A percentile compares a stretch with the other conserved stretches of the same genome.
Evolutionary conservation across 192 early-diverging fungal species (phyloP).

Genomic region (Ramicandelaber brevisporus): DNA sequence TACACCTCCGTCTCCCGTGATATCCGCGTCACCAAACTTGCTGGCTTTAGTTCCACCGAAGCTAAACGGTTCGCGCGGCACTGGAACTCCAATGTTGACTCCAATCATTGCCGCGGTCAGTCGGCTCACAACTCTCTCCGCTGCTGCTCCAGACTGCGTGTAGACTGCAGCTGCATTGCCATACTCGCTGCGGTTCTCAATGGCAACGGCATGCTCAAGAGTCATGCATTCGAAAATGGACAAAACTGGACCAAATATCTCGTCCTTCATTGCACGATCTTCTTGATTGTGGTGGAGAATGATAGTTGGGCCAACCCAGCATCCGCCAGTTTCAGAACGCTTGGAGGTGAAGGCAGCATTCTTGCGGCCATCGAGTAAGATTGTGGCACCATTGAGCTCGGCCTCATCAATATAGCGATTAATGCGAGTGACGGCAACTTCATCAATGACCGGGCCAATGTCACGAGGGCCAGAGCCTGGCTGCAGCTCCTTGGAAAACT

Average conservation of each 20-base stretch:
- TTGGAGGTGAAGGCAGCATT: conserved; percentile 9
- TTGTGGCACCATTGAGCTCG: conserved; percentile 20
- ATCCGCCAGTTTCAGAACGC: conserved; percentile 17
- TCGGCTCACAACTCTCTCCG: conserved; percentile 37
- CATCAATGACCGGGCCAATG: conserved; percentile 58
- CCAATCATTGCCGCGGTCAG: conserved; percentile 59
- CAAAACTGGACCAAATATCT: conserved; percentile 67
- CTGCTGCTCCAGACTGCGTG: conserved; percentile 27
- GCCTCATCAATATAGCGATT: conserved; percentile 27
- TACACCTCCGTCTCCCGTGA: conserved; percentile 43
- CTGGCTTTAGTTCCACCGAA: conserved; percentile 51
- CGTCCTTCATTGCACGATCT: conserved; percentile 39
- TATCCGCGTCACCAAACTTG: conserved; percentile 41
- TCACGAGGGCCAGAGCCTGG: conserved; percentile 22
- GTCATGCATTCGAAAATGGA: conserved; percentile 24
- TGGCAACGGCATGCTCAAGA: conserved; percentile 33
- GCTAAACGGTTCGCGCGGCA: conserved; percentile 51
- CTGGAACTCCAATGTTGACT: conserved; percentile 48
- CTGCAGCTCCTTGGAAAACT: conserved; percentile 20
- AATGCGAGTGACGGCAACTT: conserved; percentile 29
- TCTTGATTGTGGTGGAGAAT: conserved; percentile 23
- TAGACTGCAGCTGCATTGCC: conserved; percentile 54
- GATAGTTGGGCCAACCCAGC: conserved; percentile 50
- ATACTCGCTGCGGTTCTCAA: conserved; percentile 45
- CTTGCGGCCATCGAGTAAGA: conserved; percentile 43